Percentiles rank a stretch among this genome's conserved stretches.
These are phyloP conservation scores for Colletotrichum agaves DNA, from an alignment of 2,329 filamentous ascomycete genomes.

Conservation along the genomic window DNA sequence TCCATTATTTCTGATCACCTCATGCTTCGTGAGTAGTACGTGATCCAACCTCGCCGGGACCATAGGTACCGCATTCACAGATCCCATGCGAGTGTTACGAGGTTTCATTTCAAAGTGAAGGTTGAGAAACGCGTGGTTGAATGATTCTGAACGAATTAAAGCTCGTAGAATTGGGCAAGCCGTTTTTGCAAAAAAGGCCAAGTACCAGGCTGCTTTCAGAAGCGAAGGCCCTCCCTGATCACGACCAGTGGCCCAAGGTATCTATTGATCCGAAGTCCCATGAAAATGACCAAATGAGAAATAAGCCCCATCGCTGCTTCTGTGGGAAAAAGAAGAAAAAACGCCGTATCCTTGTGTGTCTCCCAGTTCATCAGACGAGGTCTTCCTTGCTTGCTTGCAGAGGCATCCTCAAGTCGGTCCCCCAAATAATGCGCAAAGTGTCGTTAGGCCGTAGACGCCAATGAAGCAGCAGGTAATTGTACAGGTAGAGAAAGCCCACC, in stretches of 20 bases:
- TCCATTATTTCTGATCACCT: neutral
- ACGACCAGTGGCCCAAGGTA: conserved; percentile 26
- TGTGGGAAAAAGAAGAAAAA: no score
- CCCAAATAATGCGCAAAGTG: neutral
- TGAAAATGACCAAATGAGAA: neutral
- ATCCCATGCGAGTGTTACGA: no score
- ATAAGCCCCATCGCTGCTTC: conserved; percentile 8
- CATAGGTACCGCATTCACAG: no score
- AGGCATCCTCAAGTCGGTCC: conserved; percentile 6
- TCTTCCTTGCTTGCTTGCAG: neutral
- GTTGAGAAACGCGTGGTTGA: neutral
- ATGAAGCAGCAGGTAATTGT: conserved; percentile 14
- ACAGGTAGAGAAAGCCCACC: conserved; percentile 3
- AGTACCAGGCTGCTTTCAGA: conserved; percentile 21
- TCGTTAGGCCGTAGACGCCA: conserved; percentile 24
- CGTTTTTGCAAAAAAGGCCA: neutral
- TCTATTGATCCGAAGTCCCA: conserved; percentile 15
- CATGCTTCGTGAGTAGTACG: no score
- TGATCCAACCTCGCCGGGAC: no score
- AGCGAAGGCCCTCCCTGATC: conserved; percentile 22
- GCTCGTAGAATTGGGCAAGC: conserved; percentile 20
- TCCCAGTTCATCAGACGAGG: conserved; percentile 13
- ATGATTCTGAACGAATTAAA: conserved; percentile 4
- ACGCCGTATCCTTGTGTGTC: conserved; percentile 10
- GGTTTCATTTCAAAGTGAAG: no score